Percentiles rank a stretch among this genome's conserved stretches.
Evolutionary conservation across 768 basidiomycete species (phyloP).

Genomic region (Astraeus odoratus): DNA sequence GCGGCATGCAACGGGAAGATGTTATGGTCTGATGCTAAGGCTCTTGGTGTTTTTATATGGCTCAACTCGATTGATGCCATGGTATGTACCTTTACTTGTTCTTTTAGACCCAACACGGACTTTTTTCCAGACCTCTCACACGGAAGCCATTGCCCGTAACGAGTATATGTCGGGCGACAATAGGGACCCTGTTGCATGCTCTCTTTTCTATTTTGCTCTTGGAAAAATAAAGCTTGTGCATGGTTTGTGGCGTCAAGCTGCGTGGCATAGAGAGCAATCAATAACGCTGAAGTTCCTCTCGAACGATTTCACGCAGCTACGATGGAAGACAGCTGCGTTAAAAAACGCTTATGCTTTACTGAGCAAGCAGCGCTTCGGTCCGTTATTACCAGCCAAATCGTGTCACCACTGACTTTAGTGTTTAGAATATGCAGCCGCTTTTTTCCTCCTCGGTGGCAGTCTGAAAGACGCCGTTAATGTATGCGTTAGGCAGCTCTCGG

Average conservation of each 20-base stretch:
- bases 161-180: slow-evolving; percentile 85
- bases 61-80: slow-evolving; percentile 68
- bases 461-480: slow-evolving; percentile 90
- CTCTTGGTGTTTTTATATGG: slow-evolving; percentile 86
- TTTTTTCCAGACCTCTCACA: slow-evolving; percentile 56
- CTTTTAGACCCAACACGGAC: background rate
- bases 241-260: slow-evolving; percentile 92
- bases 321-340: slow-evolving; percentile 89
- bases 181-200: slow-evolving; percentile 85
- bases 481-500: slow-evolving; percentile 78
- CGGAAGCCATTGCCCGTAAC: slow-evolving; percentile 87
- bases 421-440: slow-evolving; percentile 95
- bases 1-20: slow-evolving; percentile 78
- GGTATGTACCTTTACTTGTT: slow-evolving; percentile 41
- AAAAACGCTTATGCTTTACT: slow-evolving; percentile 96
- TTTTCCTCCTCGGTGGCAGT: slow-evolving; percentile 87
- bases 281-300: slow-evolving; percentile 87
- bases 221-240: slow-evolving; percentile 90
- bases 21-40: slow-evolving; percentile 83
- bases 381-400: slow-evolving; percentile 18
- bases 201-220: slow-evolving; percentile 90
- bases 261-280: slow-evolving; percentile 85
- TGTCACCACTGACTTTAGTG: slow-evolving; percentile 4
- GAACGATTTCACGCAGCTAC: slow-evolving; percentile 78
- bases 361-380: slow-evolving; percentile 88